Evolutionary conservation across 2,329 filamentous ascomycete species (phyloP), one percentile per base, ranked within the genome.

Genomic region (Monosporascus sp.): DNA sequence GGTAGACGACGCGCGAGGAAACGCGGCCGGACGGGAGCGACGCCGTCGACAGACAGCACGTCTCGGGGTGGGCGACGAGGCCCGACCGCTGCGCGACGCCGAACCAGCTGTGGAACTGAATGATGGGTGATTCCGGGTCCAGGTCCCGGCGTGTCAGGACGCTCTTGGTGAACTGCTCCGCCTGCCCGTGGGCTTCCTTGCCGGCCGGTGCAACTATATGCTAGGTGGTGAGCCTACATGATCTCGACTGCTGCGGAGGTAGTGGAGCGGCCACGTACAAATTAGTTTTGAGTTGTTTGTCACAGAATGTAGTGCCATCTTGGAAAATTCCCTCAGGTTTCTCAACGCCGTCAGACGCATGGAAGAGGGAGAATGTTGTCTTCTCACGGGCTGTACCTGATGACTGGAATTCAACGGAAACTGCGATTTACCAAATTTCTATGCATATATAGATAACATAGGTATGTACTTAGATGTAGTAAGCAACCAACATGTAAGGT

Each of bases 41-140:
- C 0, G 92, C 91, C 1, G 94, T 99, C 3, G 91, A 88, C 1
- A 99, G 78, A 2, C 87, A 91, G 65, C 90, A 91, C 1, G 94
- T 89, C 72, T 99, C 94, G 1, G 93, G 92, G 61, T 95, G 88
- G 46, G 84, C 75, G 47, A 91, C 81, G 25, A 60, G 55, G 41
- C 56, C 57, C 18, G 64, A 65, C 27, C 67, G 65, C 57, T 86
- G 82, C 0, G 92, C 89, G 55, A 85, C 79, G 14, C 81, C 78
- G 79, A 96, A 99, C 94, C 94, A 99, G 56, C 74, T 70, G 74
- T 96, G 82, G 77, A 97, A 99, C 74, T 97, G 94, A 34, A 78
- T 76, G 53, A 93, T 83, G 0, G 94, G 94, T 51, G 80, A 80
- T 8, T 74, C 52, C 1, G 77, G 65, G 62, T 82, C 70, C 18